Conservation (phyloP, 202 grass and related monocot species). For the Schoenoplectus triqueter region DNA sequence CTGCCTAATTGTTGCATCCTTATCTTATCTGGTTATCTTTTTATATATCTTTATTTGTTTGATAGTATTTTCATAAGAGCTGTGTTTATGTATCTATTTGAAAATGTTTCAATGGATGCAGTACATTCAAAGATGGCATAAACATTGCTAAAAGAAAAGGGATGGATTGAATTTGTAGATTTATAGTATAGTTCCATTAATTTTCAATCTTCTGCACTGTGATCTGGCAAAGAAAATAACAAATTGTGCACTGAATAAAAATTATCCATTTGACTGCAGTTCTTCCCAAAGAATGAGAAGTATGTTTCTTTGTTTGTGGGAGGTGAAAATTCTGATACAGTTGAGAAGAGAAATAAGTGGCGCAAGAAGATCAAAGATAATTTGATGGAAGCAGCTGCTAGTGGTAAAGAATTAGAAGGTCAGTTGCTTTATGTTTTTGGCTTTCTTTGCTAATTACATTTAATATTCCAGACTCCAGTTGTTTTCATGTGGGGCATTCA, state of each 20-base stretch:
- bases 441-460: neutral
- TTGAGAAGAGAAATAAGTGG: conserved; percentile 78
- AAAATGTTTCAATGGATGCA: neutral
- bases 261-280: conserved; percentile 55
- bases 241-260: conserved; percentile 38
- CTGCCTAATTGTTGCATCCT: neutral
- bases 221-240: neutral
- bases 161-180: conserved; percentile 25
- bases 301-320: conserved; percentile 74
- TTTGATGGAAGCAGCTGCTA: conserved; percentile 76
- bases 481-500: neutral
- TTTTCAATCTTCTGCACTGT: neutral
- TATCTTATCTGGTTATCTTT: neutral
- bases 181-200: neutral
- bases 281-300: conserved; percentile 97
- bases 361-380: conserved; percentile 84
- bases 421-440: neutral
- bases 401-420: conserved; percentile 93
- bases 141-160: neutral
- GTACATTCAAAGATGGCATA: conserved; percentile 17
- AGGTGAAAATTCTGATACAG: conserved; percentile 56
- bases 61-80: neutral
- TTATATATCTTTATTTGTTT: neutral
- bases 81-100: conserved; percentile 5
- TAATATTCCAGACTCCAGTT: conserved; percentile 21